phyloP scores from a whole-genome alignment of 441 rosid species.

The Rhodomyrtus psidioides region DNA sequence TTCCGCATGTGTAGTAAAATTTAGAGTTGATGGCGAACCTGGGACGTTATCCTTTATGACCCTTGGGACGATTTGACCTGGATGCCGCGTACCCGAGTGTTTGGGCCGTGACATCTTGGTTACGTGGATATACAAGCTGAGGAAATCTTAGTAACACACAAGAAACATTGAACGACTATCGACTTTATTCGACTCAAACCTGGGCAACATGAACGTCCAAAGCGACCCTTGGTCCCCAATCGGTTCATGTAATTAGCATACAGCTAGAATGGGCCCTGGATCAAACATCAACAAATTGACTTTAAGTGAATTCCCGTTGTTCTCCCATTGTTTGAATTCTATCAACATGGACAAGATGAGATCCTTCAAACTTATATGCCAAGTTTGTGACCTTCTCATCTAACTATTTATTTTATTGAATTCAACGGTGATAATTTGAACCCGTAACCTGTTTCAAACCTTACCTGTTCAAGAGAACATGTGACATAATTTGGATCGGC shows the following conservation, averaged over 20 bases:
- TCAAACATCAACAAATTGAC: no score
- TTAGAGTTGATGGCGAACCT: no score
- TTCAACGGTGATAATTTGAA: background rate
- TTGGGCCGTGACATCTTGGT: no score
- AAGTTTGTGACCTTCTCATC: background rate
- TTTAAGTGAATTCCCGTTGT: background rate
- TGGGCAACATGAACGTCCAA: background rate
- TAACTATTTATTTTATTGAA: background rate
- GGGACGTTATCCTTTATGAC: no score
- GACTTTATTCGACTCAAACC: background rate
- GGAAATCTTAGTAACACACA: background rate
- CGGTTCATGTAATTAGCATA: background rate
- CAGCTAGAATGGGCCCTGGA: background rate
- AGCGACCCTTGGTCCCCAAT: background rate
- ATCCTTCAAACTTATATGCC: background rate
- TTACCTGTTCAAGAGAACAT: background rate
- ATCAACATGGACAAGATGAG: background rate
- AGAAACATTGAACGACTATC: background rate
- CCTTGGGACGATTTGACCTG: no score
- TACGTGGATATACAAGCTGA: no score
- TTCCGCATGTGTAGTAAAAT: no score
- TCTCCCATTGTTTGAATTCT: background rate
- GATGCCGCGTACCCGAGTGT: no score
- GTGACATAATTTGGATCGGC: background rate
- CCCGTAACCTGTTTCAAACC: background rate